Evolutionary conservation across 495 filamentous ascomycete genomes (phyloP).

Genomic region (Penicillium bovifimosum): DNA sequence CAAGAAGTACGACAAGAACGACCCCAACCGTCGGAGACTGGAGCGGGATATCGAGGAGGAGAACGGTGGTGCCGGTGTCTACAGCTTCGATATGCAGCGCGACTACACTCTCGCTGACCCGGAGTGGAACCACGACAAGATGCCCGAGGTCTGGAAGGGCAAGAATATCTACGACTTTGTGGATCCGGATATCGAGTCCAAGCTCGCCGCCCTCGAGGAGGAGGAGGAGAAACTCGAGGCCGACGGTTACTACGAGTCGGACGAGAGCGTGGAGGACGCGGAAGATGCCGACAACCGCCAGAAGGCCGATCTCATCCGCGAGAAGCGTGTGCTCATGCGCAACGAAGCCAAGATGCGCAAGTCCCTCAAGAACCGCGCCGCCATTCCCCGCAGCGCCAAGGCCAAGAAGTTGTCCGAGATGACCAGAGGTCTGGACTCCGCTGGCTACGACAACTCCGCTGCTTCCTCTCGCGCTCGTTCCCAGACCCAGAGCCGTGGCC

Average conservation of each 20-base stretch:
- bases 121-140: conserved; percentile 93
- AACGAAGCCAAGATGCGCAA: conserved; percentile 92
- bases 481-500: conserved; percentile 49
- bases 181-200: conserved; percentile 92
- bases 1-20: conserved; percentile 84
- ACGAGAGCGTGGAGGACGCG: conserved; percentile 66
- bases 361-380: conserved; percentile 89
- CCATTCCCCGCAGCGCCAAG: conserved; percentile 72
- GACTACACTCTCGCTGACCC: conserved; percentile 78
- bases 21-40: conserved; percentile 71
- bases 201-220: conserved; percentile 83
- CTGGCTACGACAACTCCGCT: conserved; percentile 78
- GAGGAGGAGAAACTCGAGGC: conserved; percentile 89
- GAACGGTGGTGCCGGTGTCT: conserved; percentile 91
- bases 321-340: conserved; percentile 80
- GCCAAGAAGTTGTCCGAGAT: conserved; percentile 76
- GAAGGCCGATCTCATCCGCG: conserved; percentile 91
- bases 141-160: conserved; percentile 88
- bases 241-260: conserved; percentile 73
- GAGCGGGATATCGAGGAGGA: conserved; percentile 88
- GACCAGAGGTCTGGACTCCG: conserved; percentile 72
- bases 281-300: conserved; percentile 79
- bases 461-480: conserved; percentile 66
- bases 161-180: conserved; percentile 96
- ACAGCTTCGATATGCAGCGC: conserved; percentile 82